Evolutionary conservation across 2,329 filamentous ascomycete genomes (phyloP), one percentile per base, ranked within the genome.

Genomic region (Botrytis hyacinthi): DNA sequence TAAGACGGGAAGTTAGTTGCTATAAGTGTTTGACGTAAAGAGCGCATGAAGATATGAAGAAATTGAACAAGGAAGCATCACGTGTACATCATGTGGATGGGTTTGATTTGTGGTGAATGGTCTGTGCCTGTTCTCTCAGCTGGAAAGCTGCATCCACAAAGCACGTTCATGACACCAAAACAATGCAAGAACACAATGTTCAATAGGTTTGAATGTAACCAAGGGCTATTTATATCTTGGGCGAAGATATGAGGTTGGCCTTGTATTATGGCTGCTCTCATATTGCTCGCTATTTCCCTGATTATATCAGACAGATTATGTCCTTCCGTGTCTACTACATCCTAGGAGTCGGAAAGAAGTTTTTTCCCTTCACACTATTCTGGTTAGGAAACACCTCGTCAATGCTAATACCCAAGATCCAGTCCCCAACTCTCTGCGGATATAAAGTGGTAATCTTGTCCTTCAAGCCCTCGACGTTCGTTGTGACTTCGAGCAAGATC

Each of bases 401-500:
- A 46, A 67, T 37, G 59, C 40, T 72, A 42, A 68, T 35, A 4
- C 29, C 48, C 12, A 72, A 35, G 26, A 68, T 72, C 22, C 48
- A 72, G 51, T 62, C 54, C 16, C 71, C 63, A 5, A 73, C 35
- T 12, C 71, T 60, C n/a, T 62, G 51, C 8, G 66, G 66, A 57
- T 70, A 73, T n/a, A 73, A 63, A 12, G 40, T 16, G 0, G 37
- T 54, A 1, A 73, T 63, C 4, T 37, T 73, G 4, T 29, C 9
- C n/a, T 46, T 26, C 20, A 73, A 54, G 57, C 59, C 35, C 57
- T 44, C 37, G 4, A n/a, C 44, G 42, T 12, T 70, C 35, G 29
- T 73, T 12, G 37, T 35, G 1, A 63, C 37, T n/a, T 37, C 44
- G 9, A 75, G 44, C 37, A 70, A 54, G 8, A 42, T 44, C 16